A percentile compares a stretch with the other conserved stretches of the same genome.
Conservation (phyloP, 345 rosid species). For the Aquilaria sinensis region DNA sequence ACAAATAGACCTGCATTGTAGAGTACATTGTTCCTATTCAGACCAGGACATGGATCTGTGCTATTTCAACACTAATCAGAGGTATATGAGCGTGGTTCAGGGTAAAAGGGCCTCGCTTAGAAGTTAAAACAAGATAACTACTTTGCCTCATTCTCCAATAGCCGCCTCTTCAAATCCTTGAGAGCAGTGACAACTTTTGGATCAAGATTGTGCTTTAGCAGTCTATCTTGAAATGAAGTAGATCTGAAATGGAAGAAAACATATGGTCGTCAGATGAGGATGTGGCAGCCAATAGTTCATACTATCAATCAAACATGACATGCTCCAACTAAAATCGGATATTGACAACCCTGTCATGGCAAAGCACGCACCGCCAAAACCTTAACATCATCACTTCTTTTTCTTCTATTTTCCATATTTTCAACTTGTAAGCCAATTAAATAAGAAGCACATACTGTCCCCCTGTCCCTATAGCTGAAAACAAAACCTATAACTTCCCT, state of each 20-base stretch:
- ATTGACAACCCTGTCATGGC: neutral
- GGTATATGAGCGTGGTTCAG: too few species aligned
- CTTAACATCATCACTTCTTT: too few species aligned
- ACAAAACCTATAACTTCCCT: neutral
- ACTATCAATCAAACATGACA: neutral
- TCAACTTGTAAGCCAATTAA: neutral
- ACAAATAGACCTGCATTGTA: too few species aligned
- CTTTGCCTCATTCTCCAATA: constrained; percentile 43
- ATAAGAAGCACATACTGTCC: too few species aligned
- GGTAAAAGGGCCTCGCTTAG: too few species aligned
- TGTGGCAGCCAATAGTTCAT: neutral
- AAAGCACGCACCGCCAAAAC: too few species aligned
- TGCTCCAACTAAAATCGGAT: neutral
- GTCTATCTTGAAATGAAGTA: constrained; percentile 73
- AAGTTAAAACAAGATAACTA: constrained; percentile 10
- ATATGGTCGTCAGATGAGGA: too few species aligned
- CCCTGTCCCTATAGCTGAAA: neutral
- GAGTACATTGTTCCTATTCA: too few species aligned
- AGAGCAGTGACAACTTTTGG: constrained; percentile 87
- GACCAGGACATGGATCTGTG: too few species aligned
- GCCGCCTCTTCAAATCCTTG: constrained; percentile 65
- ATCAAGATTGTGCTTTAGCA: constrained; percentile 83
- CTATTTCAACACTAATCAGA: too few species aligned
- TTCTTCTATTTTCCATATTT: neutral
- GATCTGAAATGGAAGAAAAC: constrained; percentile 33